These are phyloP conservation scores for Colletotrichum viniferum DNA, from an alignment of 2,329 filamentous ascomycete genomes.

Conservation along the genomic window DNA sequence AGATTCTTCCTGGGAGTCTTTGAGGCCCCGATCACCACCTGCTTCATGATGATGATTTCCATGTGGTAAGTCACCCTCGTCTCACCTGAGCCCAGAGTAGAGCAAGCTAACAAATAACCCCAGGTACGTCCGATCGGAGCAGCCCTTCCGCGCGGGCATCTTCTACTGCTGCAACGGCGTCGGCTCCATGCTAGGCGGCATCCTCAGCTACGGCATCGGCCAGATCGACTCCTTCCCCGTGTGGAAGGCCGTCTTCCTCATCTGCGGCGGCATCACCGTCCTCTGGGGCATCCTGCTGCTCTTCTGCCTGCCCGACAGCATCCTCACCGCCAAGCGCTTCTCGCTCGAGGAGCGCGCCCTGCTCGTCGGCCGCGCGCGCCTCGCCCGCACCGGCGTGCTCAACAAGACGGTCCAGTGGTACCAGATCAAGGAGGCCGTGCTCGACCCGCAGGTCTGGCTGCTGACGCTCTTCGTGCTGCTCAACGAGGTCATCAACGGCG, in stretches of 20 bases:
- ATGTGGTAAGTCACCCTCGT: slow-evolving; percentile 41
- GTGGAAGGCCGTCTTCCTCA: slow-evolving; percentile 65
- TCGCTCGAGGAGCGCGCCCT: slow-evolving; percentile 58
- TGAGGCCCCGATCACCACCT: slow-evolving; percentile 51
- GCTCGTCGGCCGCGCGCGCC: slow-evolving; percentile 55
- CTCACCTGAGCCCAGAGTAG: background rate
- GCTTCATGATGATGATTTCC: slow-evolving; percentile 54
- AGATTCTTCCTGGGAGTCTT: slow-evolving; percentile 52
- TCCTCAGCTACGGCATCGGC: slow-evolving; percentile 63
- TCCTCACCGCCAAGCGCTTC: slow-evolving; percentile 66
- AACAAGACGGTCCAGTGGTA: slow-evolving; percentile 51
- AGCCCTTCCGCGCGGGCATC: slow-evolving; percentile 50
- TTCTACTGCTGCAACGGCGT: slow-evolving; percentile 51
- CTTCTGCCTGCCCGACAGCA: slow-evolving; percentile 65
- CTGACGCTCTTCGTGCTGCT: slow-evolving; percentile 55
- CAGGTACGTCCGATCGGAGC: slow-evolving; percentile 47
- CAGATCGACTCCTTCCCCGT: slow-evolving; percentile 56
- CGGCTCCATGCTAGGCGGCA: slow-evolving; percentile 64
- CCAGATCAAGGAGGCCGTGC: slow-evolving; percentile 51
- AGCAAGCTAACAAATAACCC: background rate
- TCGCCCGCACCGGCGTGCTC: slow-evolving; percentile 53
- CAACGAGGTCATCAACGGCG: slow-evolving; percentile 50
- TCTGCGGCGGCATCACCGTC: slow-evolving; percentile 60
- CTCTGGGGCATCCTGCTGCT: slow-evolving; percentile 61
- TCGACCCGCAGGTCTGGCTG: slow-evolving; percentile 64